Evolutionary conservation across 306 rosid species (phyloP).

Genomic region (Vigna hirtella): DNA sequence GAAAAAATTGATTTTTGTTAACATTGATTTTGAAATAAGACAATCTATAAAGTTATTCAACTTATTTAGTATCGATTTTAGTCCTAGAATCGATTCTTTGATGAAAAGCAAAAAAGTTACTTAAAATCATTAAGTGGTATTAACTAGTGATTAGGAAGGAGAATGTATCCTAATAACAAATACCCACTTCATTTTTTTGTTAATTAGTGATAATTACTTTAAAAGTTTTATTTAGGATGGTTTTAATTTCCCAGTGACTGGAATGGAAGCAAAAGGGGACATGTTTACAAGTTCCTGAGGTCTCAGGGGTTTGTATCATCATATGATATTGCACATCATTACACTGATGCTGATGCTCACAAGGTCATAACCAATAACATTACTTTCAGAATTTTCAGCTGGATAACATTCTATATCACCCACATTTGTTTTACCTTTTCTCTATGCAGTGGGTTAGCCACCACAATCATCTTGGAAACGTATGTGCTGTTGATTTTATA

Average conservation of each 20-base stretch:
- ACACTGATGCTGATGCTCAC: slow-evolving; percentile 86
- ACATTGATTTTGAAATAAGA: too few relatives aligned
- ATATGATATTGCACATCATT: slow-evolving; percentile 90
- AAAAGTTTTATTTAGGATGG: not conserved
- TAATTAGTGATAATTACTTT: not conserved
- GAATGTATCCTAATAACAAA: not conserved
- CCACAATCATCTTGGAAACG: slow-evolving; percentile 84
- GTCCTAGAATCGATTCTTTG: too few relatives aligned
- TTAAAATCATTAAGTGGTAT: too few relatives aligned
- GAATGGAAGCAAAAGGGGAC: slow-evolving; percentile 95
- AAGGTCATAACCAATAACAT: slow-evolving; percentile 57
- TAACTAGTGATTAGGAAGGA: too few relatives aligned
- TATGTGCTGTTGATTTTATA: slow-evolving; percentile 91
- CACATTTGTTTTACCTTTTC: slow-evolving; percentile 28
- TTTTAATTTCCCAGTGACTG: slow-evolving; percentile 69
- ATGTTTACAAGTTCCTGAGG: slow-evolving; percentile 85
- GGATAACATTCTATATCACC: slow-evolving; percentile 9
- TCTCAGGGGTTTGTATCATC: slow-evolving; percentile 90
- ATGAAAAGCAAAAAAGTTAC: too few relatives aligned
- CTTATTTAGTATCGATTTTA: too few relatives aligned
- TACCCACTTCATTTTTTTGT: not conserved
- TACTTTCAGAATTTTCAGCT: slow-evolving; percentile 17
- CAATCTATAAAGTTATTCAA: too few relatives aligned
- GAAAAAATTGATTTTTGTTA: too few relatives aligned
- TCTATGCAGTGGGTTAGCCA: slow-evolving; percentile 89